phyloP scores from a whole-genome alignment of 768 basidiomycete genomes.

The Boletus subparvulus region DNA sequence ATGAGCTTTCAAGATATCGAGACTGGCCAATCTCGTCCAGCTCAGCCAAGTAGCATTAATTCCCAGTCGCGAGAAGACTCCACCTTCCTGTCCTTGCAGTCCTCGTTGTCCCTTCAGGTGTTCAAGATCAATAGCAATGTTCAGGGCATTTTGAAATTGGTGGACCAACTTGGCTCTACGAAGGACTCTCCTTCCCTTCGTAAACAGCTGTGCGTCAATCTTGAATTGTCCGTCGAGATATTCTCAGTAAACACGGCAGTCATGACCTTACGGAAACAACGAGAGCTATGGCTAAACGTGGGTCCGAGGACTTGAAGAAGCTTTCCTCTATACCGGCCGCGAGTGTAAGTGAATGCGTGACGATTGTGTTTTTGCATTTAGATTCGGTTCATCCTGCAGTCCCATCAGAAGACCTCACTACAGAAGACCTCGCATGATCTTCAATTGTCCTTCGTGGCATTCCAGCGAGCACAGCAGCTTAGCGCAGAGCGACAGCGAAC shows the following conservation, averaged over 20 bases:
- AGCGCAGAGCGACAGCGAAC: conserved; percentile 89
- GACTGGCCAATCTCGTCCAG: conserved; percentile 38
- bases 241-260: conserved; percentile 40
- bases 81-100: conserved; percentile 73
- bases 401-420: conserved; percentile 77
- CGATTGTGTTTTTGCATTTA: not conserved
- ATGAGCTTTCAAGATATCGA: conserved; percentile 58
- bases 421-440: conserved; percentile 95
- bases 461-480: conserved; percentile 87
- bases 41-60: conserved; percentile 22
- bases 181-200: conserved; percentile 79
- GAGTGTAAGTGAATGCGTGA: conserved; percentile 44
- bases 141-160: conserved; percentile 90
- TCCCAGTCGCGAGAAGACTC: conserved; percentile 61
- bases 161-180: conserved; percentile 89
- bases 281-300: conserved; percentile 90
- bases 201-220: conserved; percentile 72
- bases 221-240: not conserved
- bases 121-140: conserved; percentile 99
- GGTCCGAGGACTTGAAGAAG: conserved; percentile 90
- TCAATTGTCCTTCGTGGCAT: conserved; percentile 83
- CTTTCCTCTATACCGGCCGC: conserved; percentile 65
- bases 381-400: conserved; percentile 40
- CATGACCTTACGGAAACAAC: conserved; percentile 95
- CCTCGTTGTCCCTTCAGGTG: conserved; percentile 84